These are phyloP conservation scores for Centrapalus pauciflorus DNA, from an alignment of 129 eudicot genomes.

Conservation along the genomic window DNA sequence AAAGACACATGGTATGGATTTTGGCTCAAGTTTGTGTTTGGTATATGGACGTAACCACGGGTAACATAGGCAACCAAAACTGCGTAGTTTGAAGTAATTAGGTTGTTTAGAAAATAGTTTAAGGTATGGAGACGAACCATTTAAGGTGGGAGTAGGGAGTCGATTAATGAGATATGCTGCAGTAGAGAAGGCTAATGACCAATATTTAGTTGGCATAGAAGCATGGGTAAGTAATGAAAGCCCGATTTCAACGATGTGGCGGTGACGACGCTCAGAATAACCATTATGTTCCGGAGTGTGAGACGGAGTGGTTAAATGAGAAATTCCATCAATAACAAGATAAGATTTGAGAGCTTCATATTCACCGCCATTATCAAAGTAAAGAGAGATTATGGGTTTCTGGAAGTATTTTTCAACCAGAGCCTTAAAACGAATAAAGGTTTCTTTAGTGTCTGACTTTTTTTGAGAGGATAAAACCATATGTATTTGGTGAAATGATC, in stretches of 20 bases:
- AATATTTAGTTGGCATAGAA: not conserved
- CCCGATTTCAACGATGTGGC: not conserved
- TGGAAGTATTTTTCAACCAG: constrained; percentile 1
- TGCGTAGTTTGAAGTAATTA: not conserved
- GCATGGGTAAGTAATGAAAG: not conserved
- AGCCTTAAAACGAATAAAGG: not conserved
- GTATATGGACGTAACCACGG: not conserved
- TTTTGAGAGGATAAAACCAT: not conserved
- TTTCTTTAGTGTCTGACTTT: not conserved
- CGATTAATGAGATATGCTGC: not conserved
- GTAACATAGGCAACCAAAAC: not conserved
- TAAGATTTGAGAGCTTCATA: not conserved
- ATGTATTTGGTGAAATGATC: constrained; percentile 4
- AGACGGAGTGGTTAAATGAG: not conserved
- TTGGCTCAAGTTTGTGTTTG: not conserved
- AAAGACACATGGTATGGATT: not conserved
- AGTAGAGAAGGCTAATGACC: not conserved
- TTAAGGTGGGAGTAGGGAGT: not conserved
- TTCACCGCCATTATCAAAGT: not conserved
- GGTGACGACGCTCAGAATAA: not conserved
- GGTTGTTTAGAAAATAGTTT: not conserved
- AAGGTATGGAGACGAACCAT: not conserved
- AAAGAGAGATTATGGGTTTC: not conserved
- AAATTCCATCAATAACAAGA: not conserved
- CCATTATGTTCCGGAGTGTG: not conserved